Evolutionary conservation across 192 early-diverging fungal species (phyloP), one percentile per base, ranked within the genome.

Genomic region (Ambispora gerdemannii): DNA sequence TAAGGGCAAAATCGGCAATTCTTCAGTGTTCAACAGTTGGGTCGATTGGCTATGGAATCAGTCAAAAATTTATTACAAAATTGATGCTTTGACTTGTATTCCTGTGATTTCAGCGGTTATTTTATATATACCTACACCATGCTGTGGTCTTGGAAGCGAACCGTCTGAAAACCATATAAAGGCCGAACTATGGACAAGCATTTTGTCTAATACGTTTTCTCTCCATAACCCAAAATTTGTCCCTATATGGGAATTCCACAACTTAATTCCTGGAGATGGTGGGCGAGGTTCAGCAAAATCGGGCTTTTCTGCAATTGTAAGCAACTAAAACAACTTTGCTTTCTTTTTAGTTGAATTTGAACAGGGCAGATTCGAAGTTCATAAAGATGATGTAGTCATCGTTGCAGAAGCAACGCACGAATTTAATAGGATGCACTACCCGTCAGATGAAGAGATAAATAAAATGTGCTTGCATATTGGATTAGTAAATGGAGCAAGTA

Each of bases 81-180:
- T 65, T 20, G 63, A 65, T 49, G 63, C 28, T 65, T 50, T 65
- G 6, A 65, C 36, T 25, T 36, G 22, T 17, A 50, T 65, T 15
- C 19, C 33, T 20, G 63, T 35, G 22, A 4, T 65, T 0, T 24
- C 63, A 31, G 20, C 63, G 0, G 63, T 65, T 65, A 38, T 65
- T 3, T 38, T 22, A 65, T 65, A 65, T 8, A 65, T 50, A 36
- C 36, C 36, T 65, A 65, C 63, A 65, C 63, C 63, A 65, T 65
- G 36, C 3, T 36, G 19, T 49, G 63, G 63, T 50, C 63, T 65
- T 20, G 63, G 62, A 24, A 53, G 50, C 65, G 32, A 30, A 25
- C 65, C 43, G 31, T 67, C 65, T 30, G 65, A 67, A 67, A 67
- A 50, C 31, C 65, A 67, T 27, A 24, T 67, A 27, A 67, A 67